A percentile compares a stretch with the other conserved stretches of the same genome.
These are phyloP conservation scores for Aethionema arabicum DNA, from an alignment of 345 rosid species.

Conservation along the genomic window DNA sequence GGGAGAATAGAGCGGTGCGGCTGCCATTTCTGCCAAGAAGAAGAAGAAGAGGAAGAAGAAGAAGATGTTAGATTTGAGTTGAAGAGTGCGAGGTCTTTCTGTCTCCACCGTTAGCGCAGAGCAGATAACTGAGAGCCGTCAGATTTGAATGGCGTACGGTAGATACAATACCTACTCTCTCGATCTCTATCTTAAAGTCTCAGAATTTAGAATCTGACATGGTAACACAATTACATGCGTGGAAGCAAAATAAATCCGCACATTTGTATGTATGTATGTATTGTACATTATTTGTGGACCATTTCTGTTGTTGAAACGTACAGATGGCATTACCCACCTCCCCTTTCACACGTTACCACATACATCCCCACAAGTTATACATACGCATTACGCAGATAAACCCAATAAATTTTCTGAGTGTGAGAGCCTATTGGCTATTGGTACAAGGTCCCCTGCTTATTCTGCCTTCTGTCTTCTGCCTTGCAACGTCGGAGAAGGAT, in stretches of 20 bases:
- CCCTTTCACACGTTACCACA: background rate
- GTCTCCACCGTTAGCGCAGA: conserved; percentile 27
- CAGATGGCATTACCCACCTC: background rate
- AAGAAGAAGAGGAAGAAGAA: background rate
- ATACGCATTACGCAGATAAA: background rate
- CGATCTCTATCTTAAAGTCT: background rate
- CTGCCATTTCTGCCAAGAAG: conserved; percentile 49
- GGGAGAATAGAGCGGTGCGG: conserved; percentile 41
- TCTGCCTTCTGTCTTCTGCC: too few species aligned
- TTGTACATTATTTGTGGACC: conserved; percentile 18
- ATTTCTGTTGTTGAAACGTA: conserved; percentile 1
- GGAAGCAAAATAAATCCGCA: conserved; percentile 27
- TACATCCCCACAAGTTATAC: background rate
- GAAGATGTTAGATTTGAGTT: conserved; percentile 26
- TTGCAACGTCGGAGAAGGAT: background rate
- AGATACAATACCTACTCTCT: conserved; percentile 13
- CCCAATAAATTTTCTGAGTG: background rate
- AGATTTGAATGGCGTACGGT: conserved; percentile 32
- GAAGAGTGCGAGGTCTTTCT: conserved; percentile 15
- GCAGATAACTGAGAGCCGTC: conserved; percentile 18
- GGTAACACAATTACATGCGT: conserved; percentile 19
- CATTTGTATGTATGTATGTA: background rate
- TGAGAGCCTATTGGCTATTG: conserved; percentile 2
- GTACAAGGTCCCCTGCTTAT: background rate
- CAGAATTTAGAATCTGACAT: background rate